Evolutionary conservation across 1,139 yeast genomes (phyloP), one percentile per base, ranked within the genome.

Genomic region (Candida pseudoviswanathii): DNA sequence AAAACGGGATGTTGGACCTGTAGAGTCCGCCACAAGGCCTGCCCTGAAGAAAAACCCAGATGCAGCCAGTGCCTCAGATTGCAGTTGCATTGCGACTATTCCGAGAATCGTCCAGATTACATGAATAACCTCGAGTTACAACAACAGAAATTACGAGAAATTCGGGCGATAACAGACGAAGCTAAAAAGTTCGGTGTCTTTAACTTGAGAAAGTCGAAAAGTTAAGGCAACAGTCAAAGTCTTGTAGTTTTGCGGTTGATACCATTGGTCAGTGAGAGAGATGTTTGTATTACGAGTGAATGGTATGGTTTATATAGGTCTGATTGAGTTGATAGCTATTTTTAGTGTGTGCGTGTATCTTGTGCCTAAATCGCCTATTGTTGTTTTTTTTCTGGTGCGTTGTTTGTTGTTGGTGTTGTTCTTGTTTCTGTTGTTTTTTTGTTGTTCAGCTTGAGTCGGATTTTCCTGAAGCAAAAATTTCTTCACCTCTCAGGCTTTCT

Each of bases 1-100:
- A 78, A 78, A 54, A 72, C 68, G 36, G 89, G 89, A 0, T 84
- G 89, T 58, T 84, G 89, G 89, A 84, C 86, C 4, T 84, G 89
- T 59, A 63, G 89, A 51, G 66, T 84, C 25, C 75, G 90, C 44
- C 83, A 84, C 58, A 84, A 84, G 60, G 77, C 84, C 51, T 84
- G 90, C 57, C 75, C 85, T 0, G 88, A 83, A 58, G 83, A 82
- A 54, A 75, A 69, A 54, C 88, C 89, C 0, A 58, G 53, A 8
- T 84, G 90, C 60, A 61, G 65, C 10, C 83, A 81, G 56, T 84
- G 90, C 62, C 54, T 58, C 2, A 66, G 85, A 51, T 67, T 84
- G 34, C 75, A 78, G 5, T 63, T 84, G 36, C 58, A 58, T 6
- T 84, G 89, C 61, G 85, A 80, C 59, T 81, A 80, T 37, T 80